Evolutionary conservation across 805 yeast species (phyloP).

Genomic region (Pichia manshurica): DNA sequence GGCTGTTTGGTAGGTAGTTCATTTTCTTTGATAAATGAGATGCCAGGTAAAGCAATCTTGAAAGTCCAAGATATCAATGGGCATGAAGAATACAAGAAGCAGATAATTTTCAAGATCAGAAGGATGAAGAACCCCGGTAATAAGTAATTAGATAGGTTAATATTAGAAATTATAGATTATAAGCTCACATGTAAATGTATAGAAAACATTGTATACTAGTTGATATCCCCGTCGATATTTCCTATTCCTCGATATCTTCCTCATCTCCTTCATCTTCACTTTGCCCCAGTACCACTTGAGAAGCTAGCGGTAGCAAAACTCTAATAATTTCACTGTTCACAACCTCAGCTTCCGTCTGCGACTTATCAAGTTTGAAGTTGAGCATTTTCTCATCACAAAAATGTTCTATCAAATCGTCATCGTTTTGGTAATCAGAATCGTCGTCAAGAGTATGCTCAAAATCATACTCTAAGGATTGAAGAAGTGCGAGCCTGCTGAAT

Average conservation of each 20-base stretch:
- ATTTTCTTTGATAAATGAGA: conserved; percentile 21
- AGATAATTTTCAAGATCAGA: conserved; percentile 9
- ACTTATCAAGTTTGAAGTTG: conserved; percentile 18
- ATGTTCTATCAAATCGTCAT: conserved; percentile 26
- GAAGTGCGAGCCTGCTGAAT: conserved; percentile 29
- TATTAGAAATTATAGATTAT: too few relatives aligned
- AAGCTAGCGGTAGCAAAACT: conserved; percentile 32
- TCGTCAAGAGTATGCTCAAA: conserved; percentile 28
- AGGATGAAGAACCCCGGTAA: background rate
- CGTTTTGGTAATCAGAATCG: conserved; percentile 23
- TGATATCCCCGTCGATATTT: background rate
- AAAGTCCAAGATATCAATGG: conserved; percentile 15
- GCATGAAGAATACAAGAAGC: conserved; percentile 8
- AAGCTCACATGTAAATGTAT: too few relatives aligned
- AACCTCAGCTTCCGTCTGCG: conserved; percentile 14
- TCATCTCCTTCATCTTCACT: conserved; percentile 11
- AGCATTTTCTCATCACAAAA: conserved; percentile 28
- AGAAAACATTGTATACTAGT: too few relatives aligned
- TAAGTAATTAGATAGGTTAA: too few relatives aligned
- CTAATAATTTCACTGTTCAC: conserved; percentile 26
- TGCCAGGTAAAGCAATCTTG: conserved; percentile 26
- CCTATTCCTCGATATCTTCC: conserved; percentile 3
- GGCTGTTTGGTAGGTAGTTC: conserved; percentile 24
- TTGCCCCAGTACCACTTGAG: conserved; percentile 26
- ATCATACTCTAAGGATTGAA: conserved; percentile 33